These are phyloP conservation scores for Trichomonascus vanleenenianus DNA, from an alignment of 805 yeast species.

Conservation along the genomic window DNA sequence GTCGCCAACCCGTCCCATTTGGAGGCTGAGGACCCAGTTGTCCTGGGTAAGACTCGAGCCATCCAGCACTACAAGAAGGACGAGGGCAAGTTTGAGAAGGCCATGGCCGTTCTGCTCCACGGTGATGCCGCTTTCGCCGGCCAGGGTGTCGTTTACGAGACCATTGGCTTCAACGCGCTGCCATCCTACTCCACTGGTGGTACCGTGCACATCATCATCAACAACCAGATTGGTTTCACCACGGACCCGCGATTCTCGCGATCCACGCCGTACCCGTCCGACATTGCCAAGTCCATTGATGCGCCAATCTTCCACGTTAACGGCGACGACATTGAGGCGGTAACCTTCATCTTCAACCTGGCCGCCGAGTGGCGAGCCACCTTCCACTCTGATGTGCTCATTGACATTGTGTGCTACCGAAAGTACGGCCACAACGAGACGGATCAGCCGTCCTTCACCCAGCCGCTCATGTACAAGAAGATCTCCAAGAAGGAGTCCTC, in stretches of 20 bases:
- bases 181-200: constrained; percentile 99
- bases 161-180: constrained; percentile 86
- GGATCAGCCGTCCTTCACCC: constrained; percentile 98
- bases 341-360: constrained; percentile 81
- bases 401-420: constrained; percentile 97
- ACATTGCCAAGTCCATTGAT: constrained; percentile 90
- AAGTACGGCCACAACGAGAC: constrained; percentile 99
- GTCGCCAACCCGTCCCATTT: constrained; percentile 99
- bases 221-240: constrained; percentile 99
- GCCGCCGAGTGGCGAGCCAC: constrained; percentile 99
- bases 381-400: constrained; percentile 92
- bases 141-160: constrained; percentile 98
- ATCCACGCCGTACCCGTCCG: constrained; percentile 97
- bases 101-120: constrained; percentile 86
- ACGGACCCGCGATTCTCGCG: constrained; percentile 97
- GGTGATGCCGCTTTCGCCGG: constrained; percentile 99
- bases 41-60: constrained; percentile 95
- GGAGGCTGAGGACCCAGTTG: constrained; percentile 99
- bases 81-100: constrained; percentile 73
- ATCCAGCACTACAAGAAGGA: constrained; percentile 87
- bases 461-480: constrained; percentile 92
- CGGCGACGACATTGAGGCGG: constrained; percentile 95
- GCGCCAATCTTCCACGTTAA: constrained; percentile 99
- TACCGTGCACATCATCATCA: constrained; percentile 90
- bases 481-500: constrained; percentile 86